phyloP scores from a whole-genome alignment of 371 early-diverging fungal species.

The Funneliformis caledonium region DNA sequence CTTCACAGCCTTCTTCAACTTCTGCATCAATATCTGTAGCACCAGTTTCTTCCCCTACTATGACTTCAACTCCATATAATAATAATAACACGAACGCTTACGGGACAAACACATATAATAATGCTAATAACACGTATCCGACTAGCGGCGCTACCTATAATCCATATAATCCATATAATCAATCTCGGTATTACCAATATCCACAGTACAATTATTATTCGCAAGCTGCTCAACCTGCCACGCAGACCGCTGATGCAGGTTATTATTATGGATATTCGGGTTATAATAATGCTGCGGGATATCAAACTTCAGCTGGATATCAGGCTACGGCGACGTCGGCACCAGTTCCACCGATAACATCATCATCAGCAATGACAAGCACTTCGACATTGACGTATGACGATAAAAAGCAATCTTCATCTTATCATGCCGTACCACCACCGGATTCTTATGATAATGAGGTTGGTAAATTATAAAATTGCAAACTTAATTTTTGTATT shows the following conservation, averaged over 20 bases:
- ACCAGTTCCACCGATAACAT: not conserved
- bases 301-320: constrained; percentile 26
- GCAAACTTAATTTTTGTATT: constrained; percentile 1
- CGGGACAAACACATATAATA: not conserved
- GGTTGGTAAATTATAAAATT: constrained; percentile 35
- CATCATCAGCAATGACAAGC: not conserved
- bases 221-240: not conserved
- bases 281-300: constrained; percentile 4
- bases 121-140: not conserved
- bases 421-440: constrained; percentile 40
- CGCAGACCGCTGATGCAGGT: constrained; percentile 26
- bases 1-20: constrained; percentile 16
- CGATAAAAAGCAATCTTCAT: constrained; percentile 20
- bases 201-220: constrained; percentile 34
- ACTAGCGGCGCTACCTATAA: constrained; percentile 11
- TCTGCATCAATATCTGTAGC: constrained; percentile 2
- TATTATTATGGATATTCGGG: constrained; percentile 40
- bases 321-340: not conserved
- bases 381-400: constrained; percentile 1
- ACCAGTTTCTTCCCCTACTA: constrained; percentile 1
- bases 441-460: constrained; percentile 40
- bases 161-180: constrained; percentile 40
- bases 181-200: constrained; percentile 38
- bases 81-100: not conserved
- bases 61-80: not conserved